A percentile compares a stretch with the other conserved stretches of the same genome.
These are phyloP conservation scores for Albugo laibachii DNA, from an alignment of 352 stramenopile genomes.

Conservation along the genomic window DNA sequence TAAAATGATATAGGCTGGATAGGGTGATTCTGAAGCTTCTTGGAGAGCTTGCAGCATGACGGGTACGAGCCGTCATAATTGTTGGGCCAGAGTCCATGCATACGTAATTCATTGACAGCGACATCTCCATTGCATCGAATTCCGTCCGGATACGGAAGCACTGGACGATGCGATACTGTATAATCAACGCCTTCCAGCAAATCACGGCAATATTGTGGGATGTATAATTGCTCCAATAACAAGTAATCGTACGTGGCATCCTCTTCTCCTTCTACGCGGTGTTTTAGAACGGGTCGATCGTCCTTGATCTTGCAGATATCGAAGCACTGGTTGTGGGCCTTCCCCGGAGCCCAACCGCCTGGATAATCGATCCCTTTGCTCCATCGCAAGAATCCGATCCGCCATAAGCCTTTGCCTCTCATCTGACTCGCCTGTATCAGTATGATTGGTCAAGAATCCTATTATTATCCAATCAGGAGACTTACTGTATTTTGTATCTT, in stretches of 20 bases:
- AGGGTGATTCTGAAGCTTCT: constrained; percentile 30
- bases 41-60: constrained; percentile 43
- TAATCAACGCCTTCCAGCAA: constrained; percentile 42
- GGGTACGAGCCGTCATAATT: constrained; percentile 46
- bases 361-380: constrained; percentile 20
- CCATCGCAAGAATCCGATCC: neutral
- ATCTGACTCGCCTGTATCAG: too few relatives aligned
- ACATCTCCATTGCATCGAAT: constrained; percentile 20
- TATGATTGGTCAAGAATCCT: too few relatives aligned
- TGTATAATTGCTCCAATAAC: constrained; percentile 54
- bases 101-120: constrained; percentile 33
- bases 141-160: constrained; percentile 37
- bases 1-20: constrained; percentile 27
- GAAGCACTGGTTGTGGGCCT: constrained; percentile 27
- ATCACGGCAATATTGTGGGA: constrained; percentile 65
- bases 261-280: constrained; percentile 22
- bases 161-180: constrained; percentile 65
- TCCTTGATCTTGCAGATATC: constrained; percentile 23
- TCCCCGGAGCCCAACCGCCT: constrained; percentile 26
- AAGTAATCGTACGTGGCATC: constrained; percentile 44
- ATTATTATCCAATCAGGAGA: too few relatives aligned
- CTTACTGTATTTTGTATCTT: too few relatives aligned
- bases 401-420: too few relatives aligned
- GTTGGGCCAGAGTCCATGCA: constrained; percentile 62
- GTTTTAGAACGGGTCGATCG: constrained; percentile 22